A percentile compares a stretch with the other conserved stretches of the same genome.
Conservation (phyloP, 2,329 filamentous ascomycete species). For the Hymenotorrendiella dingleyae region DNA sequence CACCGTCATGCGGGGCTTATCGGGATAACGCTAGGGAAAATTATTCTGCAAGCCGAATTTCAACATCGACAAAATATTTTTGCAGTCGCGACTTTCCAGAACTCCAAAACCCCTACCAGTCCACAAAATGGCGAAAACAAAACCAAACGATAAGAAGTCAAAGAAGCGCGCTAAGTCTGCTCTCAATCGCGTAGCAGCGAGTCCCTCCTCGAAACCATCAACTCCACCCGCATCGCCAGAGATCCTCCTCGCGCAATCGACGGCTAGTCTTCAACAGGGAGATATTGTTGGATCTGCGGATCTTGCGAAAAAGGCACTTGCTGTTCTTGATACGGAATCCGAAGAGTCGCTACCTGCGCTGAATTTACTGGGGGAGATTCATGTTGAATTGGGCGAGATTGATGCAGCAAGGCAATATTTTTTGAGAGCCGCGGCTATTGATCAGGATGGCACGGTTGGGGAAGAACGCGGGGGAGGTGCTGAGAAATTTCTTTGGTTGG, state of each 20-base stretch:
- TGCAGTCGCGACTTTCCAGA: not conserved
- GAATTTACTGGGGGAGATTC: constrained; percentile 32
- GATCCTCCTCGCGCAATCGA: constrained; percentile 26
- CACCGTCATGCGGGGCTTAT: constrained; percentile 4
- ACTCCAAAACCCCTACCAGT: not conserved
- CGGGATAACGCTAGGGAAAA: not conserved
- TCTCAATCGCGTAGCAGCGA: constrained; percentile 24
- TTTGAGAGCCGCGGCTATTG: constrained; percentile 64
- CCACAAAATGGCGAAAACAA: constrained; percentile 30
- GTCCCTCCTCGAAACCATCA: constrained; percentile 19
- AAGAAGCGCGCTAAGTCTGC: constrained; percentile 25
- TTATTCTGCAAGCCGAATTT: constrained; percentile 2
- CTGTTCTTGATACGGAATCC: constrained; percentile 18
- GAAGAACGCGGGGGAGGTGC: constrained; percentile 74
- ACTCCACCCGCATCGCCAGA: constrained; percentile 20
- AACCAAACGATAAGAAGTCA: constrained; percentile 28
- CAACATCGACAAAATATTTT: constrained; percentile 3
- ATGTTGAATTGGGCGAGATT: constrained; percentile 53
- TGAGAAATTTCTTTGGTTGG: constrained; percentile 92
- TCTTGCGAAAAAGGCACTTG: constrained; percentile 26
- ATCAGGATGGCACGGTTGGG: constrained; percentile 65
- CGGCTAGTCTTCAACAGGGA: constrained; percentile 27
- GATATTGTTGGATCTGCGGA: constrained; percentile 27
- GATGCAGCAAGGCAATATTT: constrained; percentile 70
- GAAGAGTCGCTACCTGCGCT: constrained; percentile 28